phyloP scores from a whole-genome alignment of 2,329 filamentous ascomycete species.

The Leptodontidium sp. region DNA sequence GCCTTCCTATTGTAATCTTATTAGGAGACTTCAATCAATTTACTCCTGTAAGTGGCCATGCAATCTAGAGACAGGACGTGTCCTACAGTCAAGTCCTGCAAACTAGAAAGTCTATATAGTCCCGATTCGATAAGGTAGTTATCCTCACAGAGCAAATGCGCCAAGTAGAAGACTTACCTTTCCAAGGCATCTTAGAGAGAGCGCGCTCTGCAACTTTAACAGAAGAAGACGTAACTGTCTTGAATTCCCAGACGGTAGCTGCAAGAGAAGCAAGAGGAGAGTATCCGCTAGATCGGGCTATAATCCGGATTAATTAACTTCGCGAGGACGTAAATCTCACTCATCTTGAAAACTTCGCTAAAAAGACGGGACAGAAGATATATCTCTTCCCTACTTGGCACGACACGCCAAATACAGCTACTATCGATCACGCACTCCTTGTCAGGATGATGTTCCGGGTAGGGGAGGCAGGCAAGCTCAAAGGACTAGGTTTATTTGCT shows the following conservation, averaged over 20 bases:
- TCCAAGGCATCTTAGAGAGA: not conserved
- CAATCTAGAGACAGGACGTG: not conserved
- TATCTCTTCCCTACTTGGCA: conserved; percentile 1
- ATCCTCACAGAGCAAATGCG: not conserved
- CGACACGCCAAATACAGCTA: not conserved
- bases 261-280: not conserved
- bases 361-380: conserved; percentile 7
- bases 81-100: not conserved
- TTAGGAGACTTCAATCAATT: conserved; percentile 4
- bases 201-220: not conserved
- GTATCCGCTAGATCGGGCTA: not conserved
- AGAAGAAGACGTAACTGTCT: not conserved
- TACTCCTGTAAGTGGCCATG: not conserved
- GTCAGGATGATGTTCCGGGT: not conserved
- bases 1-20: conserved; percentile 6
- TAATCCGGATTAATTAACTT: not conserved
- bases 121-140: not conserved
- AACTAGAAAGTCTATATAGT: not conserved
- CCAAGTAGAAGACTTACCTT: not conserved
- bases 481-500: conserved; percentile 3
- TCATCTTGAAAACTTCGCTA: not conserved
- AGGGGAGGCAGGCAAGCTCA: not conserved
- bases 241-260: not conserved
- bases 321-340: conserved; percentile 3
- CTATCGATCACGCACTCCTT: not conserved